phyloP scores from a whole-genome alignment of 2,329 filamentous ascomycete species.

The Myriosclerotinia scirpicola region DNA sequence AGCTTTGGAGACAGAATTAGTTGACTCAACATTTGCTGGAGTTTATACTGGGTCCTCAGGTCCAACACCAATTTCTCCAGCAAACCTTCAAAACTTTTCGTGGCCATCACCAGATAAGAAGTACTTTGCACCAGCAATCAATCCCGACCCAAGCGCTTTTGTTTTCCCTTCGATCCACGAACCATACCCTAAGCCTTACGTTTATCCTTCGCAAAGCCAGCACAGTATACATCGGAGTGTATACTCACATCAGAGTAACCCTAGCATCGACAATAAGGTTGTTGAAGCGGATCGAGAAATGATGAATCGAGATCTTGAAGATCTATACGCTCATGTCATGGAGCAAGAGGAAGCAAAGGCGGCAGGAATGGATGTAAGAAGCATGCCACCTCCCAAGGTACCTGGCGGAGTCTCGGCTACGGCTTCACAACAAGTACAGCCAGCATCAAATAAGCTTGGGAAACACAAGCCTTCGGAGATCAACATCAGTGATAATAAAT shows the following conservation, averaged over 20 bases:
- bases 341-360: constrained; percentile 75
- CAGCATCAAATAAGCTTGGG: constrained; percentile 47
- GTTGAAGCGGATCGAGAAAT: constrained; percentile 72
- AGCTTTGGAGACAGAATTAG: constrained; percentile 39
- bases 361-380: constrained; percentile 52
- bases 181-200: constrained; percentile 44
- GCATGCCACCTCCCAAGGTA: constrained; percentile 41
- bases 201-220: constrained; percentile 46
- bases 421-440: constrained; percentile 35
- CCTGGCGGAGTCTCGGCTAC: constrained; percentile 34
- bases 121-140: constrained; percentile 25
- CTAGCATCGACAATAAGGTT: constrained; percentile 70
- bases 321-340: constrained; percentile 89
- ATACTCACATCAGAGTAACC: constrained; percentile 22
- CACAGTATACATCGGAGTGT: constrained; percentile 25
- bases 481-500: constrained; percentile 44
- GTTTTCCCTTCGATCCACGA: constrained; percentile 23
- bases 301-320: constrained; percentile 80
- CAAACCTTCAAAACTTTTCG: constrained; percentile 47
- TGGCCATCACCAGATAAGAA: constrained; percentile 47
- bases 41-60: constrained; percentile 23
- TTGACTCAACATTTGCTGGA: constrained; percentile 34
- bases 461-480: constrained; percentile 48
- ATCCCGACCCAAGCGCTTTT: constrained; percentile 18
- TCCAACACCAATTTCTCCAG: constrained; percentile 37